Base-by-base conservation (phyloP, 2,329 filamentous ascomycete species). In the Penicillium sp. region DNA sequence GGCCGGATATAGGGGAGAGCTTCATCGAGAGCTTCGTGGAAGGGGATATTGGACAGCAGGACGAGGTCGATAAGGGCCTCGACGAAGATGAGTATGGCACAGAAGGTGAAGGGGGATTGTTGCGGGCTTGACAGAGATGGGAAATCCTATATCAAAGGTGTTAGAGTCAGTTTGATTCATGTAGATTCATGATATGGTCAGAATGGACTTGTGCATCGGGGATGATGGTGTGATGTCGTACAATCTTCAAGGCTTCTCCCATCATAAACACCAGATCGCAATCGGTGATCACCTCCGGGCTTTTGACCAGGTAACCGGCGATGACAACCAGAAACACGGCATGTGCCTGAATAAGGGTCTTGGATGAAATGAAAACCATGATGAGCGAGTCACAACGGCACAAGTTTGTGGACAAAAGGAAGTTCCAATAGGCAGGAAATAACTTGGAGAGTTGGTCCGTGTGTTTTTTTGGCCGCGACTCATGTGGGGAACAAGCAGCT, bases 271-370 rank as follows among this genome's bases (percentile, higher is more conserved):
- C 89, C 22, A 96, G 73, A 50, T 88, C 86, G 67, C 95, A 90
- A 69, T 93, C 88, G 46, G 89, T 85, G 66, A 97, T 81, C 41
- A 83, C 80, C 58, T 78, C 77, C 6, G 92, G 92, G 56, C 82
- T 86, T 40, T 84, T 88, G 66, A 95, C 81, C 77, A 97, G 88
- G 78, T 94, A 90, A 75, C 88, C 91, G 66, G 87, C 91, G 46
- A 94, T 79, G 6, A 89, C 90, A 61, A 96, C 75, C 76, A 96
- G 90, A 78, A 94, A 91, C 70, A 96, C 83, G 64, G 88, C 89
- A 64, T 96, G 78, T 50, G 86, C 87, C 65, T 89, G 88, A 66
- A 97, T 88, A 73, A 96, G 87, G 9, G 88, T 90, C 69, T 84
- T 88, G 58, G 87, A 86, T 2, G 90, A 91, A 68, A 97, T 82